These are phyloP conservation scores for Aspergillus awamori DNA, from an alignment of 2,329 filamentous ascomycete species.

Conservation along the genomic window DNA sequence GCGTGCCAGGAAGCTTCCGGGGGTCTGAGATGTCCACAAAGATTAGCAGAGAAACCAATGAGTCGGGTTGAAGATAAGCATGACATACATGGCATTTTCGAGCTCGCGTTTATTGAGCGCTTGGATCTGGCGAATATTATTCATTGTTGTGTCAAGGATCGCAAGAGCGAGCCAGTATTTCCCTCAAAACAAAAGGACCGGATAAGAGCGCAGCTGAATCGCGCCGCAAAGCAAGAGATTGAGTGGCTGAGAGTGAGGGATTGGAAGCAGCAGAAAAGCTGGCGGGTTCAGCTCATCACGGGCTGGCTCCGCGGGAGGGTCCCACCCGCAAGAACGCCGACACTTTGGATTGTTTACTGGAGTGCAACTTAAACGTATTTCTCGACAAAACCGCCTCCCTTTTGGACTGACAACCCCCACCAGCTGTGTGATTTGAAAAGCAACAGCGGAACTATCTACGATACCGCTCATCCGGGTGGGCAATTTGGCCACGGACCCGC, in stretches of 20 bases:
- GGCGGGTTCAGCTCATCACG: slow-evolving; percentile 16
- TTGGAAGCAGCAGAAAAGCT: slow-evolving; percentile 11
- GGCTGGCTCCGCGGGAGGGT: slow-evolving; percentile 24
- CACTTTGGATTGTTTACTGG: slow-evolving; percentile 12
- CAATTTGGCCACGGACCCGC: background rate
- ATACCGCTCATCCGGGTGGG: slow-evolving; percentile 2
- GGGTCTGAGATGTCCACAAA: slow-evolving; percentile 54
- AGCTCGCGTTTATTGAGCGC: slow-evolving; percentile 93
- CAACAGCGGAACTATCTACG: background rate
- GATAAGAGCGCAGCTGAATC: background rate
- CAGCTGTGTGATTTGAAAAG: background rate
- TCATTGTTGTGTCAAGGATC: slow-evolving; percentile 62
- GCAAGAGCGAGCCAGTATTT: background rate
- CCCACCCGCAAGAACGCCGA: slow-evolving; percentile 21
- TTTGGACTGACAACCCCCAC: background rate
- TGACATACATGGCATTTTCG: slow-evolving; percentile 75
- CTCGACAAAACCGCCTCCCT: background rate
- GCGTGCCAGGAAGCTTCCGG: slow-evolving; percentile 93
- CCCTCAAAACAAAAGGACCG: background rate
- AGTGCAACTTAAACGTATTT: background rate
- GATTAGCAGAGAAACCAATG: slow-evolving; percentile 14
- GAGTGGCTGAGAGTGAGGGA: background rate
- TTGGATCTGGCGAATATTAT: slow-evolving; percentile 89
- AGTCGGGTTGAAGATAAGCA: background rate
- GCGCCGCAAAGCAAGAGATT: background rate